Base-by-base conservation (phyloP, 2,329 filamentous ascomycete genomes). In the Chaetomium sp. region DNA sequence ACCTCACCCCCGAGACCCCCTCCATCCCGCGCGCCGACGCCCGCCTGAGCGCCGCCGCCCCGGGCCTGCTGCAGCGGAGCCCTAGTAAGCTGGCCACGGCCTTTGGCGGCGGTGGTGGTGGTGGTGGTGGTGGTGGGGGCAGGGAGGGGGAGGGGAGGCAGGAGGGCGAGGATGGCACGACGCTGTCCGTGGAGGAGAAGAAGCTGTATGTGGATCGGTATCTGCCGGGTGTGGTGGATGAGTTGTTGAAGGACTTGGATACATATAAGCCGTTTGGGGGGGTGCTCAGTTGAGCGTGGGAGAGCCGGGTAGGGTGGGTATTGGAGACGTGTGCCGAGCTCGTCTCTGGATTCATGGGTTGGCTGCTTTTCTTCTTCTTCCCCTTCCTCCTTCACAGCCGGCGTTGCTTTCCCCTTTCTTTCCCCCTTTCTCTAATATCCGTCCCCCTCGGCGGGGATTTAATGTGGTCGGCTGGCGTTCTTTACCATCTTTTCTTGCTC, bases 1-100 rank as follows among this genome's bases (percentile, higher is more conserved):
- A 98, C 78, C 88, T 99, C 71, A 97, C 98, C 90, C 93, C 94
- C 58, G 95, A 99, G 79, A 87, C 86, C 0, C 88, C 84, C 53
- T 80, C 83, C 23, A 83, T 84, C 67, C 83, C 85, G 5, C 78
- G 78, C 67, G 80, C 83, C 66, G 79, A 77, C 23, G 75, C 76
- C 58, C 78, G 77, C 61, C 60, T 47, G 47, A 47, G 31, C 33
- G 67, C 67, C 57, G 81, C 80, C 2, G 79, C 77, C 35, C 82
- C 87, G 72, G 80, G 78, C 27, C 81, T 88, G 73, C 77, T 88
- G 67, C 87, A 89, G 76, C 83, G 87, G 67, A 90, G 87, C 73
- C 87, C 89, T 0, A 90, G 85, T 76, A 91, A 91, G 77, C 79
- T 90, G 16, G 82, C 82, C 2, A 83, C 83, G 57, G 85, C 84